Evolutionary conservation across 441 rosid species (phyloP).

Genomic region (Geranium incanum): DNA sequence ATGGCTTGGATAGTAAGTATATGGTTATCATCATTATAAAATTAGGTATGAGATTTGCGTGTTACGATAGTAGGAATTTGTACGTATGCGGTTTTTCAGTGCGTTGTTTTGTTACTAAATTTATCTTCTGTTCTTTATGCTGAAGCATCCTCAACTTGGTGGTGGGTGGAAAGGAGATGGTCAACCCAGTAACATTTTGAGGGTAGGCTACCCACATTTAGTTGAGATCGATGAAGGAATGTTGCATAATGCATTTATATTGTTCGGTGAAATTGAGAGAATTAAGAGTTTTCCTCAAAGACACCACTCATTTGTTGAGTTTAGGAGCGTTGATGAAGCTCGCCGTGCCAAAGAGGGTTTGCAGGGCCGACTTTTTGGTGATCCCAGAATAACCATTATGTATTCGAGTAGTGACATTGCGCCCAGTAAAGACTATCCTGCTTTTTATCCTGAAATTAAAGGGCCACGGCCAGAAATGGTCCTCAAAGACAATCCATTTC

Average conservation of each 20-base stretch:
- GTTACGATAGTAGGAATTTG: neutral
- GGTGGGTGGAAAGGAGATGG: conserved; percentile 48
- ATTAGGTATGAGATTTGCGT: neutral
- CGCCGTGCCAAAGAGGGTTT: conserved; percentile 84
- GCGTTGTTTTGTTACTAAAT: neutral
- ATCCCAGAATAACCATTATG: conserved; percentile 84
- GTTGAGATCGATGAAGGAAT: conserved; percentile 81
- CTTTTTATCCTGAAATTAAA: conserved; percentile 48
- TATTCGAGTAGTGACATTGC: conserved; percentile 63
- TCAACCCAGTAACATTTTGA: conserved; percentile 71
- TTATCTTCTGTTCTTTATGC: conserved; percentile 21
- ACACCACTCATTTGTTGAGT: conserved; percentile 83
- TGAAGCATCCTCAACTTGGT: conserved; percentile 45
- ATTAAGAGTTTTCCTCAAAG: conserved; percentile 74
- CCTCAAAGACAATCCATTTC: conserved; percentile 38
- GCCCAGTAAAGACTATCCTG: conserved; percentile 46
- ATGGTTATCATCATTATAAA: conserved; percentile 1
- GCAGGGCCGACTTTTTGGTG: conserved; percentile 84
- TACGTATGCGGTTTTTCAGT: neutral
- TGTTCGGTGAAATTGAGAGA: conserved; percentile 95
- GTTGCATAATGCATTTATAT: conserved; percentile 94
- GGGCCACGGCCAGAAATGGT: conserved; percentile 53
- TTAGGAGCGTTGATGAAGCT: conserved; percentile 91
- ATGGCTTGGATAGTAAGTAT: conserved; percentile 5
- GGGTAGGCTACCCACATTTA: conserved; percentile 94